Conservation (phyloP, 2,329 filamentous ascomycete genomes). For the Pseudocercospora fijiensis region DNA sequence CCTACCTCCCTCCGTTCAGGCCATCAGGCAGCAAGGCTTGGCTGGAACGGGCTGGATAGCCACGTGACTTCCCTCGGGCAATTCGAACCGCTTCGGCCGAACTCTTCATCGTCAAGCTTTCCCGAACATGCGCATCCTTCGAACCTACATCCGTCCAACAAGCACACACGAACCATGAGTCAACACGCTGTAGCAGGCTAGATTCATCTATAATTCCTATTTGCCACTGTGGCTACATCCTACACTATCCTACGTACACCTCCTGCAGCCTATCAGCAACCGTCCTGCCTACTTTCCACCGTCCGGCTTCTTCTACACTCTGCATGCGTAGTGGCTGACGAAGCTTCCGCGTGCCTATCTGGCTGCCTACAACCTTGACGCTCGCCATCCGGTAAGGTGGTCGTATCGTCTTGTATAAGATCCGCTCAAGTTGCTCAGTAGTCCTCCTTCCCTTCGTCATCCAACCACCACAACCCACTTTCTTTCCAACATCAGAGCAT, state of each 20-base stretch:
- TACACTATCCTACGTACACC: slow-evolving; percentile 20
- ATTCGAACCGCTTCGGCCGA: neutral
- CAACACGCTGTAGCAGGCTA: neutral
- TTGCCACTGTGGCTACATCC: slow-evolving; percentile 13
- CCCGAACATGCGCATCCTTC: neutral
- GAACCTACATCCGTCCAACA: neutral
- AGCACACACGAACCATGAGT: neutral
- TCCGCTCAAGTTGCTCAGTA: neutral
- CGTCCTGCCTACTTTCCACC: slow-evolving; percentile 17
- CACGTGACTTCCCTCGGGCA: neutral
- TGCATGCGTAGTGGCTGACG: slow-evolving; percentile 15
- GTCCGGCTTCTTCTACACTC: slow-evolving; percentile 10
- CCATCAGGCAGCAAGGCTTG: too few relatives aligned
- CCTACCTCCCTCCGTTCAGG: too few relatives aligned
- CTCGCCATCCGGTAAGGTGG: slow-evolving; percentile 12
- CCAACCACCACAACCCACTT: slow-evolving; percentile 6
- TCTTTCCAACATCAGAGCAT: slow-evolving; percentile 22
- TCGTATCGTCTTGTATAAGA: slow-evolving; percentile 16
- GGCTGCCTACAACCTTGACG: slow-evolving; percentile 15
- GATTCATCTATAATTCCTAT: slow-evolving; percentile 10
- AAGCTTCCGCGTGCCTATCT: slow-evolving; percentile 17
- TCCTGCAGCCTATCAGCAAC: slow-evolving; percentile 22
- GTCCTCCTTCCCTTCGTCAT: slow-evolving; percentile 16
- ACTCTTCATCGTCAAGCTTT: neutral
- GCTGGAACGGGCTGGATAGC: neutral